These are phyloP conservation scores for Ceratocystis cacaofunesta DNA, from an alignment of 2,329 filamentous ascomycete species.

Conservation along the genomic window DNA sequence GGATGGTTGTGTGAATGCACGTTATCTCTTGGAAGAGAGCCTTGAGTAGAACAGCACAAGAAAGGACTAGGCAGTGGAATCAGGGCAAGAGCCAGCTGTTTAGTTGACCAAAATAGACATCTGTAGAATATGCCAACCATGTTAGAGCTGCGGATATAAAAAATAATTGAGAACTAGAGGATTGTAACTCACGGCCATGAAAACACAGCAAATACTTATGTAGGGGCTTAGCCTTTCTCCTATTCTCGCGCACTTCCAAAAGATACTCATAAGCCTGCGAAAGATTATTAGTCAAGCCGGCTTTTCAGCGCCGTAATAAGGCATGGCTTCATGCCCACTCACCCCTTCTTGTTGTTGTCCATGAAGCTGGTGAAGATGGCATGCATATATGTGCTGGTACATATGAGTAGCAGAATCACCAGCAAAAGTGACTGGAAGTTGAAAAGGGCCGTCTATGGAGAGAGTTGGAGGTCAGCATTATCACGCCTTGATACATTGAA, in stretches of 20 bases:
- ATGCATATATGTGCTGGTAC: constrained; percentile 88
- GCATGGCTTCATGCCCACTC: constrained; percentile 22
- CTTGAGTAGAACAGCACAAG: background rate
- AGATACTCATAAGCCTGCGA: constrained; percentile 59
- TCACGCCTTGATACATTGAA: background rate
- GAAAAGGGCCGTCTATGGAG: constrained; percentile 74
- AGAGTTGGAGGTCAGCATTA: background rate
- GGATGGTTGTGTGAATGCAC: background rate
- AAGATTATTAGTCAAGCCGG: background rate
- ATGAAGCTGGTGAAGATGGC: constrained; percentile 78
- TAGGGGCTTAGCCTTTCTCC: constrained; percentile 90
- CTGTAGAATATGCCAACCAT: constrained; percentile 17
- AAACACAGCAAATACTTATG: constrained; percentile 79
- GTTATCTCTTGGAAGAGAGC: background rate
- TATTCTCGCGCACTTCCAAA: constrained; percentile 91
- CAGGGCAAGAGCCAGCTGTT: constrained; percentile 20
- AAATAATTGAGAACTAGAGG: background rate
- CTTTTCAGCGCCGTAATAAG: constrained; percentile 31
- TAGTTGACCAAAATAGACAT: constrained; percentile 27
- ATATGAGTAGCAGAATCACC: constrained; percentile 87
- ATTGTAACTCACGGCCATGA: constrained; percentile 65
- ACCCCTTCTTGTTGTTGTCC: constrained; percentile 88
- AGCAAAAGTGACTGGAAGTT: constrained; percentile 96
- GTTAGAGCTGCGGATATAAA: background rate
- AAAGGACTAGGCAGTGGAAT: background rate